Evolutionary conservation across 2,329 filamentous ascomycete genomes (phyloP).

Genomic region (Parastagonospora nodorum): DNA sequence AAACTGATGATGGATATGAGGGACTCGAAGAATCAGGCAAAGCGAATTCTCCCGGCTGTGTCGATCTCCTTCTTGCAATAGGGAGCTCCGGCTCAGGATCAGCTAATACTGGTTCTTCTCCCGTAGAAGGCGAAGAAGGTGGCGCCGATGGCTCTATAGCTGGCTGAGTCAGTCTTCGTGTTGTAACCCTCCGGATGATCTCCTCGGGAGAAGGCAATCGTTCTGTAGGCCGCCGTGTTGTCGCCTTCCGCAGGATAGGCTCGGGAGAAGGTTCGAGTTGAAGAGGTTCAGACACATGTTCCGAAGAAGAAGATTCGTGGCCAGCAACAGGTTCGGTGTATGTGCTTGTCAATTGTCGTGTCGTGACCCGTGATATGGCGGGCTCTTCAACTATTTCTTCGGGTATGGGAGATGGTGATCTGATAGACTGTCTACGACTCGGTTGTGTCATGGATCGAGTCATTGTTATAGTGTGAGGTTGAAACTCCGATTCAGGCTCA

Average conservation of each 20-base stretch:
- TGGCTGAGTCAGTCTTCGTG: background rate
- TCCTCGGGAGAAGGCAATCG: background rate
- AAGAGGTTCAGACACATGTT: background rate
- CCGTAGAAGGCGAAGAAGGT: constrained; percentile 7
- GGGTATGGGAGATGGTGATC: background rate
- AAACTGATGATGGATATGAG: background rate
- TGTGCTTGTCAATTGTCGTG: background rate
- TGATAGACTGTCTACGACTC: background rate
- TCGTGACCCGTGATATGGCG: background rate
- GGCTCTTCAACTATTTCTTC: background rate
- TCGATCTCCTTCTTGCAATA: constrained; percentile 1
- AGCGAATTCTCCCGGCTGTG: background rate
- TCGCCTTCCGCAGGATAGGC: background rate
- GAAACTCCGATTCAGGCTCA: background rate
- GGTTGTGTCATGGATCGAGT: background rate
- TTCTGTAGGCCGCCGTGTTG: background rate
- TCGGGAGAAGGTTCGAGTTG: background rate
- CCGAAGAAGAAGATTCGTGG: background rate
- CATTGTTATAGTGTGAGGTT: background rate
- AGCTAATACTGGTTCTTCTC: background rate
- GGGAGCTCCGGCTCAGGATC: background rate
- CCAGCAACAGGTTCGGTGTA: no score
- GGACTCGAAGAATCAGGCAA: constrained; percentile 2
- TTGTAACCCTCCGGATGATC: constrained; percentile 1
- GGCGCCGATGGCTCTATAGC: constrained; percentile 2